Evolutionary conservation across 345 rosid genomes (phyloP), one percentile per base, ranked within the genome.

Genomic region (Linum tenue): DNA sequence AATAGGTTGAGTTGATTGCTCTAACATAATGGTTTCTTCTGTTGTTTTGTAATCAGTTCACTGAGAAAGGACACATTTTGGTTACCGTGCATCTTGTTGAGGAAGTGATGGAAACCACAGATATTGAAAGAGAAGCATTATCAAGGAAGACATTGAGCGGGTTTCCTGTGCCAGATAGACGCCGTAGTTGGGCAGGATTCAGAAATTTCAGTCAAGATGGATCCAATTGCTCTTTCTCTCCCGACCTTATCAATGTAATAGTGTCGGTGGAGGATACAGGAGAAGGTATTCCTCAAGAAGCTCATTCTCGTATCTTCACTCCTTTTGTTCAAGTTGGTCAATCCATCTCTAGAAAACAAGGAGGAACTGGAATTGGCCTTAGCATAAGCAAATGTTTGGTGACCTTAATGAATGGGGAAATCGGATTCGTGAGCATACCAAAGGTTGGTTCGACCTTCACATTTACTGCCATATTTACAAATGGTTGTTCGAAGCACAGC

Each of bases 241-340:
- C 81, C 39, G 79, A 83, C 64, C 73, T 73, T 15, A 62, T 90
- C 69, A 82, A 84, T 73, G 71, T 92, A 60, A 83, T 92, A 3
- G 82, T 92, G 55, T 92, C 98, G 4, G 98, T 92, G 61, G 98
- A 92, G 76, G 98, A 92, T 76, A 92, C 98, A 9, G 98, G 97
- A 11, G 82, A 64, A 72, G 98, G 98, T 75, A 92, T 92, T 75
- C 98, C 98, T 67, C 43, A 69, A 14, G 90, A 90, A 73, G 90
- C 94, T 17, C 98, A 90, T 63, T 71, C 97, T 61, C 97, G 97
- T 9, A 79, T 90, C 65, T 92, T 92, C 73, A 92, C 96, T 35
- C 98, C 94, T 48, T 92, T 89, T 73, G 85, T 90, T 92, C 98
- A 92, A 77, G 98, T 90, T 8, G 90, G 84, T 59, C 96, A 97